Percentiles rank a stretch among this genome's conserved stretches.
Evolutionary conservation across 1,284 basidiomycete genomes (phyloP).

Genomic region (Cutaneotrichosporon mucoides): DNA sequence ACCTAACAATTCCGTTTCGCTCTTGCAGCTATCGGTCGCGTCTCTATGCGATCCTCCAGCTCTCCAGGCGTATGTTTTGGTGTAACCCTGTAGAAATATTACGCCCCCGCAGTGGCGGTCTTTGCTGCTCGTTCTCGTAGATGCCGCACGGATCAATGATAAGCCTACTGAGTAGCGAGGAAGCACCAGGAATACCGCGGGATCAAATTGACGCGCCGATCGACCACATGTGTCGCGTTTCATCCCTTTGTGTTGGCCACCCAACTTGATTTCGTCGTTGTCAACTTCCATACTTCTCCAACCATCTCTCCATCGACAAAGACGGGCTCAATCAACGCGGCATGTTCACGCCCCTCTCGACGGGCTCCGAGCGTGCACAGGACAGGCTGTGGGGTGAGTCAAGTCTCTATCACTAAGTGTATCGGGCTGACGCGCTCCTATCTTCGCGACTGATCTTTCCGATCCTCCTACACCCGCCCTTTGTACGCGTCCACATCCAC

Average conservation of each 20-base stretch:
- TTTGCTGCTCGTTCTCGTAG: no score
- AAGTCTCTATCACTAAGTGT: neutral
- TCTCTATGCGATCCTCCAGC: no score
- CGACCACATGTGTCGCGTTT: neutral
- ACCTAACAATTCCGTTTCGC: no score
- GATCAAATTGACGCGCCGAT: neutral
- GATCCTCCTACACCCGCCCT: neutral
- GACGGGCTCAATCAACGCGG: neutral
- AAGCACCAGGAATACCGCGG: neutral
- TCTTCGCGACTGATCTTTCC: neutral
- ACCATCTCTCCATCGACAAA: neutral
- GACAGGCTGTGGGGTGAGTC: slow-evolving; percentile 46
- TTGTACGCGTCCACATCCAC: no score
- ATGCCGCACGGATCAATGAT: no score
- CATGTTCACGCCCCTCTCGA: slow-evolving; percentile 49
- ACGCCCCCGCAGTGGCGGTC: no score
- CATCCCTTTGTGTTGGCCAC: neutral
- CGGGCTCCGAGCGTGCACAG: slow-evolving; percentile 47
- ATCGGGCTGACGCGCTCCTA: no score
- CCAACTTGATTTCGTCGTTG: neutral
- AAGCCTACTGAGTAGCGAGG: no score
- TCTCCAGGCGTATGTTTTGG: no score
- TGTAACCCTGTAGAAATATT: no score
- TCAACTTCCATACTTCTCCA: neutral
- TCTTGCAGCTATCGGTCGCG: no score